Conservation (phyloP, 2,329 filamentous ascomycete genomes). For the Pyrenochaeta sp. region DNA sequence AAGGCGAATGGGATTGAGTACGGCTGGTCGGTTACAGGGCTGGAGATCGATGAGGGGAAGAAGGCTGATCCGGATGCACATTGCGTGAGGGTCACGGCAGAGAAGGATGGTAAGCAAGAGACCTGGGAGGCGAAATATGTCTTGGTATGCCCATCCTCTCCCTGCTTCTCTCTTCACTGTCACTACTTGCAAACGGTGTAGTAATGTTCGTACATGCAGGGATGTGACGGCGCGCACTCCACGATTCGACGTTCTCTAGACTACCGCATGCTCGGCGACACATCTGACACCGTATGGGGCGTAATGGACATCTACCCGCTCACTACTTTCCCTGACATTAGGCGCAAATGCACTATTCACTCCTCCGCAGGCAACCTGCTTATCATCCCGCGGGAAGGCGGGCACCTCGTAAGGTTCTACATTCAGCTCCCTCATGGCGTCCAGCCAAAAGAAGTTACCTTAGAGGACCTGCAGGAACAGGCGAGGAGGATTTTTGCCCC, state of each 20-base stretch:
- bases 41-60: conserved; percentile 59
- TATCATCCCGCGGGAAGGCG: conserved; percentile 64
- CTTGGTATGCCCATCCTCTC: conserved; percentile 32
- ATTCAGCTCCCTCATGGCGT: conserved; percentile 65
- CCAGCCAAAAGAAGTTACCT: conserved; percentile 60
- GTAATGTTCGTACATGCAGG: conserved; percentile 35
- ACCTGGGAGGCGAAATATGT: conserved; percentile 51
- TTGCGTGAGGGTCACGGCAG: conserved; percentile 43
- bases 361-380: conserved; percentile 57
- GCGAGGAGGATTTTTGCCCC: conserved; percentile 64
- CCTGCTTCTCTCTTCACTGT: conserved; percentile 24
- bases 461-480: conserved; percentile 62
- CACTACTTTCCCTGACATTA: conserved; percentile 61
- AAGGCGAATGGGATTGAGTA: conserved; percentile 61
- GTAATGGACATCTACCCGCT: conserved; percentile 62
- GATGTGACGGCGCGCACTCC: conserved; percentile 63
- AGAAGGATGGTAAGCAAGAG: conserved; percentile 40
- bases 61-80: conserved; percentile 42
- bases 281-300: conserved; percentile 65
- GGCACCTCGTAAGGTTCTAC: conserved; percentile 67
- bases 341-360: conserved; percentile 60
- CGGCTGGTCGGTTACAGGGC: conserved; percentile 59
- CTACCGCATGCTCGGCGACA: conserved; percentile 67
- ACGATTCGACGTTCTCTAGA: conserved; percentile 61
- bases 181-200: conserved; percentile 18